phyloP scores from a whole-genome alignment of 78 protist species.

The Chrysochromulina parva region DNA sequence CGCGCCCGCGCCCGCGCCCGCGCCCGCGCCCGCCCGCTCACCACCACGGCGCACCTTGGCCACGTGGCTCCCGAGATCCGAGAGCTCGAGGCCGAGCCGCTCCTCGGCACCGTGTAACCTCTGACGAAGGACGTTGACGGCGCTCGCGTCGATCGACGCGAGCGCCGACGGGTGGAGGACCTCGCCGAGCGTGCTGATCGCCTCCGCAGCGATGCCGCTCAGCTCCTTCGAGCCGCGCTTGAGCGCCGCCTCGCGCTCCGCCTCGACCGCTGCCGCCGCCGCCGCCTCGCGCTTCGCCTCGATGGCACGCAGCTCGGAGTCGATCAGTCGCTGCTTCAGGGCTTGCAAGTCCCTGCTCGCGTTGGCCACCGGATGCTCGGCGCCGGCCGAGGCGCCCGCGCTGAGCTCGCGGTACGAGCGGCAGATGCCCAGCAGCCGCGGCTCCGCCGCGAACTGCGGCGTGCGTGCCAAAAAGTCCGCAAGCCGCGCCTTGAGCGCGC shows the following conservation, averaged over 20 bases:
- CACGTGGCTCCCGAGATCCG: no score
- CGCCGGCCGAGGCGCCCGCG: background rate
- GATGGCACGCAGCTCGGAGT: background rate
- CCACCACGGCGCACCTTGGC: no score
- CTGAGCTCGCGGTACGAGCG: background rate
- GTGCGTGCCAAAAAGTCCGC: background rate
- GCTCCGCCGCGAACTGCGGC: background rate
- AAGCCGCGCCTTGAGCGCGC: background rate
- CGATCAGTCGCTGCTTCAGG: background rate
- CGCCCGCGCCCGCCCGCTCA: no score
- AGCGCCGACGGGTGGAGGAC: no score
- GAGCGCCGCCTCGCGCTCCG: conserved; percentile 2
- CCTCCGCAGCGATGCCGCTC: background rate
- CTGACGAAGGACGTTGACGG: no score
- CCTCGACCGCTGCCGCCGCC: background rate
- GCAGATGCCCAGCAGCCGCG: background rate
- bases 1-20: background rate
- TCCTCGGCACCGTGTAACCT: no score
- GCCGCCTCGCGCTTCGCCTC: background rate
- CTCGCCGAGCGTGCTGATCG: no score
- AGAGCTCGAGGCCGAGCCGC: no score
- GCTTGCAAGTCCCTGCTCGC: background rate
- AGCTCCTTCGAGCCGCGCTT: background rate
- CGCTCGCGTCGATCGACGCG: no score
- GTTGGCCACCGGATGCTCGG: background rate